These are phyloP conservation scores for Monilinia fructicola DNA, from an alignment of 2,329 filamentous ascomycete genomes.

Conservation along the genomic window DNA sequence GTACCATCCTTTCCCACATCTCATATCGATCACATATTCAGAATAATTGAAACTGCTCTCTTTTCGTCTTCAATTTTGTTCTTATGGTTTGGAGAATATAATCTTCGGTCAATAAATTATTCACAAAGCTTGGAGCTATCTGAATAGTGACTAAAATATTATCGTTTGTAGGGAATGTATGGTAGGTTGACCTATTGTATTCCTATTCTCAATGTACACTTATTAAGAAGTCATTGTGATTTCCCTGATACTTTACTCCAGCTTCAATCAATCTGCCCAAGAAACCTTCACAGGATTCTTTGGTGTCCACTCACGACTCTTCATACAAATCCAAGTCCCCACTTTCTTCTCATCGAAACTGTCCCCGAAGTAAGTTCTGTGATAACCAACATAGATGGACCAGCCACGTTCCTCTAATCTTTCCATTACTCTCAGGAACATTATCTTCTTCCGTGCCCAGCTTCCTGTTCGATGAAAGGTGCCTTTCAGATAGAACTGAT, in stretches of 20 bases:
- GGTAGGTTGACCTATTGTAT: background rate
- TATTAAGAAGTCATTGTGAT: background rate
- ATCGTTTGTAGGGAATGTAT: background rate
- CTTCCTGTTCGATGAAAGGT: background rate
- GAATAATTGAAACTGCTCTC: too few species aligned
- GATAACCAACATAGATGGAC: background rate
- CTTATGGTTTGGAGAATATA: too few species aligned
- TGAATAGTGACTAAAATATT: background rate
- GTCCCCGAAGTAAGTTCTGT: background rate
- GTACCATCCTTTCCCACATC: too few species aligned
- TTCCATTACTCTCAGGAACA: constrained; percentile 18
- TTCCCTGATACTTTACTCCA: background rate
- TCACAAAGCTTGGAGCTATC: too few species aligned
- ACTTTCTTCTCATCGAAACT: background rate
- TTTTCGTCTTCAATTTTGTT: too few species aligned
- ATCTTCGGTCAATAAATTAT: too few species aligned
- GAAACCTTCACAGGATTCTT: constrained; percentile 9
- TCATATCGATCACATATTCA: too few species aligned
- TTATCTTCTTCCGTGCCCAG: background rate
- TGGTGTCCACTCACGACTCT: constrained; percentile 19
- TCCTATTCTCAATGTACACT: background rate
- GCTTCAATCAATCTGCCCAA: background rate
- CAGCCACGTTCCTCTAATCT: constrained; percentile 22
- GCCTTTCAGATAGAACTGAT: background rate
- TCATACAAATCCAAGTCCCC: constrained; percentile 20